A percentile compares a stretch with the other conserved stretches of the same genome.
Conservation (phyloP, 805 yeast species). For the Candida yuanshanica region DNA sequence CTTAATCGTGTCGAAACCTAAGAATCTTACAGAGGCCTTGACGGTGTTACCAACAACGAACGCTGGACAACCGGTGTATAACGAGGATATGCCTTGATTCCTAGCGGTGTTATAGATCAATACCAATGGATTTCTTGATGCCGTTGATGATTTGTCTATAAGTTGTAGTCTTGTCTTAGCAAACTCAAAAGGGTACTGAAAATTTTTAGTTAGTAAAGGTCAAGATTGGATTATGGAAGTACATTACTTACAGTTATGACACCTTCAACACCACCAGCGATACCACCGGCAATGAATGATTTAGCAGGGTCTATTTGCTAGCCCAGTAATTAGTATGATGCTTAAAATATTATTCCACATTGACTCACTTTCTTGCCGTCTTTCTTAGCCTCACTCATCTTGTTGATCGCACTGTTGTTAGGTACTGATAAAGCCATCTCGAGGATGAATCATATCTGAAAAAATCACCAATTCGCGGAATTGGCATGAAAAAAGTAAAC, state of each 20-base stretch:
- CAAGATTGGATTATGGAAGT: no score
- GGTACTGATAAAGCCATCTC: no score
- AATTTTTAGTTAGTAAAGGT: background rate
- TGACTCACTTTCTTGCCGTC: background rate
- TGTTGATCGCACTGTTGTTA: no score
- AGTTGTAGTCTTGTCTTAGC: slow-evolving; percentile 92
- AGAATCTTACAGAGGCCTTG: slow-evolving; percentile 91
- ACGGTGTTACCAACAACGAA: slow-evolving; percentile 94
- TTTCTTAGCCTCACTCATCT: slow-evolving; percentile 1
- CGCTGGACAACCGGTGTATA: slow-evolving; percentile 96
- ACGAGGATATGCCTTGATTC: slow-evolving; percentile 69
- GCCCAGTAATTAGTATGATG: background rate
- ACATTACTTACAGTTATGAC: slow-evolving; percentile 46
- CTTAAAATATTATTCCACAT: background rate
- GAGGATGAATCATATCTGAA: background rate
- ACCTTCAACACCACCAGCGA: slow-evolving; percentile 96
- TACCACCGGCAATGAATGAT: slow-evolving; percentile 91
- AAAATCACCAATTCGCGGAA: background rate
- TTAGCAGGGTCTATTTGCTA: slow-evolving; percentile 59
- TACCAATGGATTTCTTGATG: slow-evolving; percentile 78
- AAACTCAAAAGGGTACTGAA: slow-evolving; percentile 84
- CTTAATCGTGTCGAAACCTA: slow-evolving; percentile 89
- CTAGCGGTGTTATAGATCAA: slow-evolving; percentile 70
- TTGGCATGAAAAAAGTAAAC: background rate
- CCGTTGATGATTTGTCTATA: slow-evolving; percentile 54